Evolutionary conservation across 768 basidiomycete species (phyloP).

Genomic region (Naganishia kalamii): DNA sequence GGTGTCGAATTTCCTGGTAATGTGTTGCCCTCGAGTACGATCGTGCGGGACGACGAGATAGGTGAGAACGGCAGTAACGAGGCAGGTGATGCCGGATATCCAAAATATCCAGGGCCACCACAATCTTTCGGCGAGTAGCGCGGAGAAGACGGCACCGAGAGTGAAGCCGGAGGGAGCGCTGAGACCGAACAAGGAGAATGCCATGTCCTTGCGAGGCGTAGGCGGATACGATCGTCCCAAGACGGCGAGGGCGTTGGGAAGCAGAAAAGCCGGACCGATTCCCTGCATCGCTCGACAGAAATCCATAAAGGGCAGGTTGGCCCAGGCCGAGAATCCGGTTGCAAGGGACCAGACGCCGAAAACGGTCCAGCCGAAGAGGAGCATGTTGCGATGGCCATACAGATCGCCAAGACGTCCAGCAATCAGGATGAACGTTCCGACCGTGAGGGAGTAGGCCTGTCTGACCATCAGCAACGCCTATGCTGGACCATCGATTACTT

Average conservation of each 20-base stretch:
- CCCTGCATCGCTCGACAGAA: slow-evolving; percentile 31
- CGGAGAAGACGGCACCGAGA: slow-evolving; percentile 27
- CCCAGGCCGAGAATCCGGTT: not conserved
- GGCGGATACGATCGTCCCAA: slow-evolving; percentile 34
- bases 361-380: slow-evolving; percentile 19
- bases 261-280: slow-evolving; percentile 29
- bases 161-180: slow-evolving; percentile 32
- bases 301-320: slow-evolving; percentile 24
- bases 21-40: slow-evolving; percentile 20
- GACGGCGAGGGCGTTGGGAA: slow-evolving; percentile 33
- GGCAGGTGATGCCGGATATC: slow-evolving; percentile 23
- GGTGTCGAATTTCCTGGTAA: not conserved
- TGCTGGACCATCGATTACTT: slow-evolving; percentile 10
- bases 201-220: slow-evolving; percentile 23
- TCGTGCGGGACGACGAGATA: slow-evolving; percentile 22
- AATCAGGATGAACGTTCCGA: slow-evolving; percentile 32
- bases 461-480: not conserved
- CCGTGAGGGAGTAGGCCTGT: slow-evolving; percentile 26
- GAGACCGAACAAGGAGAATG: slow-evolving; percentile 31
- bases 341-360: slow-evolving; percentile 19
- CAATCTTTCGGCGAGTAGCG: slow-evolving; percentile 20
- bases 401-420: slow-evolving; percentile 33
- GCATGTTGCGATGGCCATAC: slow-evolving; percentile 22
- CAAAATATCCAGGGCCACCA: slow-evolving; percentile 33
- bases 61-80: slow-evolving; percentile 22